These are phyloP conservation scores for Plantago lanceolata DNA, from an alignment of 305 asterid species.

Conservation along the genomic window DNA sequence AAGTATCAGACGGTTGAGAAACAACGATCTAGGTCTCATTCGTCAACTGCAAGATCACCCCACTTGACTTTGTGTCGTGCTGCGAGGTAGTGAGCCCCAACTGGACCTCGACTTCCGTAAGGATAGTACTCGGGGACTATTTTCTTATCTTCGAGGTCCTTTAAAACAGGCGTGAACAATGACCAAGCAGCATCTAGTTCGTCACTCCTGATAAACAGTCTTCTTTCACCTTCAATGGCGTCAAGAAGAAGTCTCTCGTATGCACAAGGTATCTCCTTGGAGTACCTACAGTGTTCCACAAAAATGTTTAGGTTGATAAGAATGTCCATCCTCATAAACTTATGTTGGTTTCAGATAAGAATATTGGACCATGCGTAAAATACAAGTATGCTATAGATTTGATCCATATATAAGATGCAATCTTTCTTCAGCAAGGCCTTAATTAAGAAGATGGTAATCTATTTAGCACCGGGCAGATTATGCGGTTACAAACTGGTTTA, in stretches of 20 bases:
- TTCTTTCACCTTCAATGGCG: slow-evolving; percentile 88
- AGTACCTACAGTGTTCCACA: slow-evolving; percentile 42
- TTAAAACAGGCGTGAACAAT: slow-evolving; percentile 84
- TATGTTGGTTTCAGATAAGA: no score
- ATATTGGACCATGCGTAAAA: no score
- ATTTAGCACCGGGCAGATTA: no score
- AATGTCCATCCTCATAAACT: no score
- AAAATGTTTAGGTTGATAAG: no score
- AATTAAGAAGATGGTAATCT: no score
- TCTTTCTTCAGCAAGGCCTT: no score
- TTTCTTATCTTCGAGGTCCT: slow-evolving; percentile 70
- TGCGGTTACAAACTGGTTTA: no score
- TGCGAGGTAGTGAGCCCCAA: slow-evolving; percentile 90
- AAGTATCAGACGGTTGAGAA: no score
- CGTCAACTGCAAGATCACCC: slow-evolving; percentile 78
- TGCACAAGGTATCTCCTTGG: slow-evolving; percentile 94
- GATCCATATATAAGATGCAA: no score
- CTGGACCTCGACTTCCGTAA: slow-evolving; percentile 89
- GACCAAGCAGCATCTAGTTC: slow-evolving; percentile 96
- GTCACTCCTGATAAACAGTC: slow-evolving; percentile 93
- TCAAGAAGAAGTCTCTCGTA: slow-evolving; percentile 93
- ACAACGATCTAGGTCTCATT: slow-evolving; percentile 27
- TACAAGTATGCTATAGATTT: no score
- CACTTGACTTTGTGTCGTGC: slow-evolving; percentile 77
- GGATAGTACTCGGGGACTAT: slow-evolving; percentile 79